A percentile compares a stretch with the other conserved stretches of the same genome.
Conservation (phyloP, 1,139 yeast genomes). For the Arxiozyma slooffiae region DNA sequence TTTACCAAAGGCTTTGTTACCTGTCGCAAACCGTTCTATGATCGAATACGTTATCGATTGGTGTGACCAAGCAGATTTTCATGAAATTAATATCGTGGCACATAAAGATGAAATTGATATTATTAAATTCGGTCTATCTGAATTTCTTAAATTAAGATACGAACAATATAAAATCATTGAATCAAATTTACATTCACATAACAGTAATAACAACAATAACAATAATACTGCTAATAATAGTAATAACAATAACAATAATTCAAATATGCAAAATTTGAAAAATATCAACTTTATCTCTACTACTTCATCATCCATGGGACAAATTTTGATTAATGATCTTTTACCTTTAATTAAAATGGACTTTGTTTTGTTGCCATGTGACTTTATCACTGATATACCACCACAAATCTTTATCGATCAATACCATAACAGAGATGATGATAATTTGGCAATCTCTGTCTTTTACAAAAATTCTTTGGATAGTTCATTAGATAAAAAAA, state of each 20-base stretch:
- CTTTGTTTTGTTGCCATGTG: slow-evolving; percentile 83
- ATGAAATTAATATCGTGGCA: slow-evolving; percentile 47
- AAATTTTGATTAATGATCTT: slow-evolving; percentile 42
- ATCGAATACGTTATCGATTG: slow-evolving; percentile 79
- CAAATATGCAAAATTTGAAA: slow-evolving; percentile 26
- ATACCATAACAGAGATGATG: slow-evolving; percentile 57
- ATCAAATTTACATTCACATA: slow-evolving; percentile 17
- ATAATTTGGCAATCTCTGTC: slow-evolving; percentile 62
- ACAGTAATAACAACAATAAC: slow-evolving; percentile 19
- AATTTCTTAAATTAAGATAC: slow-evolving; percentile 21
- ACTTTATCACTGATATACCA: slow-evolving; percentile 82
- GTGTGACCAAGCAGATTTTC: slow-evolving; percentile 82
- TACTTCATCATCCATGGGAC: slow-evolving; percentile 53
- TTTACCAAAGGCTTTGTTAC: slow-evolving; percentile 75
- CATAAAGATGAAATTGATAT: slow-evolving; percentile 33
- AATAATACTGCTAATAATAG: no score
- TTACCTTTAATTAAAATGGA: slow-evolving; percentile 39
- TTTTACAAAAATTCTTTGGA: slow-evolving; percentile 65
- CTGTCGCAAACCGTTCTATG: slow-evolving; percentile 88
- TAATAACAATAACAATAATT: no score
- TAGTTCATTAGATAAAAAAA: slow-evolving; percentile 59
- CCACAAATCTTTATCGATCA: slow-evolving; percentile 83
- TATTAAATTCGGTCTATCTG: slow-evolving; percentile 19
- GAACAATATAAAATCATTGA: slow-evolving; percentile 23
- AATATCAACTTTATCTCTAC: slow-evolving; percentile 41